Percentiles rank a stretch among this genome's conserved stretches.
Evolutionary conservation across 768 basidiomycete species (phyloP).

Genomic region (Mycena vulgaris): DNA sequence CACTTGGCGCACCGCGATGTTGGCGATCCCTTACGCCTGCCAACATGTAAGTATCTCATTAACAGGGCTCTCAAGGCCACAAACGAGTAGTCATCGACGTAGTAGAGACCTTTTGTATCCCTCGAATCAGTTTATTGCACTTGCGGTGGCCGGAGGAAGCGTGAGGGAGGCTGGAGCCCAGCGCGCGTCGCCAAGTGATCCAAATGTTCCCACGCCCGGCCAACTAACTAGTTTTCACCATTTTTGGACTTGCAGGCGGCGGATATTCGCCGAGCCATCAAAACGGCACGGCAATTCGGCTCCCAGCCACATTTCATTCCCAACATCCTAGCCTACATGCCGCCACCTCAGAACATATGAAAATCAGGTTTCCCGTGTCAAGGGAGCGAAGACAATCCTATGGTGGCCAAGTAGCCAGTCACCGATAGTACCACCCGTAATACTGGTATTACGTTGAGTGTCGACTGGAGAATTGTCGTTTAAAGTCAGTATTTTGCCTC

Average conservation of each 20-base stretch:
- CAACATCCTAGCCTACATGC: neutral
- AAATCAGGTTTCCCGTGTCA: too few species aligned
- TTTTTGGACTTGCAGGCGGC: neutral
- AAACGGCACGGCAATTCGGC: neutral
- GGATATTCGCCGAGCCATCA: conserved; percentile 19
- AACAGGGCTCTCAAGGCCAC: neutral
- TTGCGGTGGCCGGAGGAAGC: neutral
- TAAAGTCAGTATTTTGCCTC: too few species aligned
- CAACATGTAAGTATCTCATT: neutral
- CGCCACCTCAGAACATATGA: neutral
- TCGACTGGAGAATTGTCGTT: too few species aligned
- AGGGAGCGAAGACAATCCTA: too few species aligned
- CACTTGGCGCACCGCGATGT: neutral
- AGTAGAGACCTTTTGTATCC: neutral
- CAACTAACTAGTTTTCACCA: neutral
- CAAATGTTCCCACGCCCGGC: conserved; percentile 8
- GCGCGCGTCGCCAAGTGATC: neutral
- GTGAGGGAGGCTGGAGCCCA: neutral
- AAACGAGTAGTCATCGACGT: neutral
- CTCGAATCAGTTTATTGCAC: neutral
- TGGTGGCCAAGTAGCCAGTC: too few species aligned
- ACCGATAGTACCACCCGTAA: too few species aligned
- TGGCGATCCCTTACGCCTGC: neutral
- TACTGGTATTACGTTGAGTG: too few species aligned
- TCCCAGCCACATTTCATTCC: neutral